These are phyloP conservation scores for Bifiguratus adelaidae DNA, from an alignment of 192 early-diverging fungal species.

Conservation along the genomic window DNA sequence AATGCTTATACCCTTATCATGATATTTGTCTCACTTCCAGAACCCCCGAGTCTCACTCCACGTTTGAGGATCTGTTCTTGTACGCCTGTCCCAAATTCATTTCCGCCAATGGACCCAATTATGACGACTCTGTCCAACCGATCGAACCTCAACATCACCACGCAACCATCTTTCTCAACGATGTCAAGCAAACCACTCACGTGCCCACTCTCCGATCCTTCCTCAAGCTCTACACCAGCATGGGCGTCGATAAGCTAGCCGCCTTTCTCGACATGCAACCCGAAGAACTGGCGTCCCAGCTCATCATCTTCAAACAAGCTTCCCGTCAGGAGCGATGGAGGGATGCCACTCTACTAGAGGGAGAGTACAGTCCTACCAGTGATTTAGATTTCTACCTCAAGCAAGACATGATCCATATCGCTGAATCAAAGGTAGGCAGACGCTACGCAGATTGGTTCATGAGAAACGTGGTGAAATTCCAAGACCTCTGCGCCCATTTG, in stretches of 20 bases:
- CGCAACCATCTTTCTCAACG: slow-evolving; percentile 74
- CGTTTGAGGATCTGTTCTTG: slow-evolving; percentile 83
- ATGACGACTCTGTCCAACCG: slow-evolving; percentile 44
- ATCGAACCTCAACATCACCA: slow-evolving; percentile 68
- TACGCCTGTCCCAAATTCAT: slow-evolving; percentile 96
- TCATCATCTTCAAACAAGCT: slow-evolving; percentile 91
- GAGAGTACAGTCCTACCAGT: slow-evolving; percentile 68
- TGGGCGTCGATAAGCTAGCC: slow-evolving; percentile 81
- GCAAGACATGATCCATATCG: slow-evolving; percentile 92
- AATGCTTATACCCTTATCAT: too few species aligned
- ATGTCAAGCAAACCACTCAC: slow-evolving; percentile 76
- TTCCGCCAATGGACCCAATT: slow-evolving; percentile 77
- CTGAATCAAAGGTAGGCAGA: slow-evolving; percentile 87
- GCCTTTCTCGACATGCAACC: slow-evolving; percentile 79
- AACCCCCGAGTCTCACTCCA: too few species aligned
- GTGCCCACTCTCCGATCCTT: slow-evolving; percentile 86
- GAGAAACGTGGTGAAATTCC: slow-evolving; percentile 87
- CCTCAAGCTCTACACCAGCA: slow-evolving; percentile 92
- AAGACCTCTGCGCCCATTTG: too few species aligned
- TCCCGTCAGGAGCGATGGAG: slow-evolving; percentile 84
- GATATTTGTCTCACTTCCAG: too few species aligned
- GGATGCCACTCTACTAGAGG: slow-evolving; percentile 70
- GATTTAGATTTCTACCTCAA: slow-evolving; percentile 92
- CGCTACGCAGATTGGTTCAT: slow-evolving; percentile 95
- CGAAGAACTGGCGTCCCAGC: slow-evolving; percentile 72